A percentile compares a stretch with the other conserved stretches of the same genome.
phyloP scores from a whole-genome alignment of 139 green algal species.

The Gonium pectorale region DNA sequence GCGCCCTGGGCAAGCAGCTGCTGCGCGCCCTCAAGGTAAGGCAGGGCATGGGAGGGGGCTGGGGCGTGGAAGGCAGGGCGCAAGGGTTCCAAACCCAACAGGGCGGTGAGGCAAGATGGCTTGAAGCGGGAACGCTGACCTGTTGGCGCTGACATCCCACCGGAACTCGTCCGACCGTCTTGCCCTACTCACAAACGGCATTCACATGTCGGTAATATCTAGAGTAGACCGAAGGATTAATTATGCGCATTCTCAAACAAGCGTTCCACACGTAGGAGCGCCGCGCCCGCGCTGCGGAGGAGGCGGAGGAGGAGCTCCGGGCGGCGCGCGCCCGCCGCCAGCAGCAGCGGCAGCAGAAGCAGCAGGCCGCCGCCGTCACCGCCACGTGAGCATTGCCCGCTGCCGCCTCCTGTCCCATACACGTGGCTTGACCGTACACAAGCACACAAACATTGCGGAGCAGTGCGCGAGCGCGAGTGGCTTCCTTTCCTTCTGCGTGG shows the following conservation, averaged over 20 bases:
- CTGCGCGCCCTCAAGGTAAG: slow-evolving; percentile 64
- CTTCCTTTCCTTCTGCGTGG: no score
- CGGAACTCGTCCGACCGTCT: neutral
- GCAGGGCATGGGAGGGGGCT: neutral
- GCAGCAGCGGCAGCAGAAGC: slow-evolving; percentile 1
- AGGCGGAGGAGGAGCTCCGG: neutral
- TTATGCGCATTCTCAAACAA: neutral
- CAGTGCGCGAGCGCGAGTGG: no score
- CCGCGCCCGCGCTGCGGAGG: neutral
- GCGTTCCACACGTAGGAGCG: neutral
- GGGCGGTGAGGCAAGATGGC: neutral
- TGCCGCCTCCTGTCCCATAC: no score
- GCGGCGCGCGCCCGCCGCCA: neutral
- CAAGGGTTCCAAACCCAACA: neutral
- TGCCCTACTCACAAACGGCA: neutral
- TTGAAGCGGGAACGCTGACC: neutral
- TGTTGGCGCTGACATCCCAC: neutral
- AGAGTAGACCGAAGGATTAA: neutral
- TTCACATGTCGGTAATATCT: neutral
- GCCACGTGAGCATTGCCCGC: no score
- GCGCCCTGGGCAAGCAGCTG: slow-evolving; percentile 85
- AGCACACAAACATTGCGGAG: no score
- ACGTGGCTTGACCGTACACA: no score
- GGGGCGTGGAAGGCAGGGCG: neutral
- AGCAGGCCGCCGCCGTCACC: neutral